phyloP scores from a whole-genome alignment of 2,329 filamentous ascomycete genomes.

The Dryadomyces quercus-mongolicae region DNA sequence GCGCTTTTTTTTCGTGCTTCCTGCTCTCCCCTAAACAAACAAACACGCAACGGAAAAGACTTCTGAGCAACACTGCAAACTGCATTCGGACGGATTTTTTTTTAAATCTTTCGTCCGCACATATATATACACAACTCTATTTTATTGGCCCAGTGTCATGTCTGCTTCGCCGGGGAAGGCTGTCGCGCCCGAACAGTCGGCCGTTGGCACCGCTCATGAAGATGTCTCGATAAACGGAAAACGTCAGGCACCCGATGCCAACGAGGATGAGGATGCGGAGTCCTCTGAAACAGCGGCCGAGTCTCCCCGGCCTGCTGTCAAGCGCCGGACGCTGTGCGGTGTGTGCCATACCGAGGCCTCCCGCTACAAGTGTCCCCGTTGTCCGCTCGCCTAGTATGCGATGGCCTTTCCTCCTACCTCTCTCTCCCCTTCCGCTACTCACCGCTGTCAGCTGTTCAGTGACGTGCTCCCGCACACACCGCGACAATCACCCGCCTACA shows the following conservation, averaged over 20 bases:
- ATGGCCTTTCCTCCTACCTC: not conserved
- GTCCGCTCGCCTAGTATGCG: slow-evolving; percentile 45
- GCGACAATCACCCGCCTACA: slow-evolving; percentile 18
- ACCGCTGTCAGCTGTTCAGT: slow-evolving; percentile 41
- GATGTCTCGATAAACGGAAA: not conserved
- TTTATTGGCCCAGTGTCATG: not conserved
- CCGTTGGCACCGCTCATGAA: not conserved
- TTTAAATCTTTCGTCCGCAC: no score
- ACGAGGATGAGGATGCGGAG: slow-evolving; percentile 1
- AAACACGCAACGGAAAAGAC: no score
- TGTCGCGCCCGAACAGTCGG: not conserved
- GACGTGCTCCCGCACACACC: slow-evolving; percentile 30
- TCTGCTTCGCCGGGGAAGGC: not conserved
- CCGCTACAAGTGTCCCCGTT: slow-evolving; percentile 54
- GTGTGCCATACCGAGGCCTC: slow-evolving; percentile 37
- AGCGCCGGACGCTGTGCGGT: slow-evolving; percentile 29
- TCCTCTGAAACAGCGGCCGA: not conserved
- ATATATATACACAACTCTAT: not conserved
- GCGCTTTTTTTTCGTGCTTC: not conserved
- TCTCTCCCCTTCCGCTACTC: not conserved
- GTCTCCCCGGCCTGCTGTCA: slow-evolving; percentile 5
- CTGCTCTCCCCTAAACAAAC: not conserved
- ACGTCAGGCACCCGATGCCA: not conserved
- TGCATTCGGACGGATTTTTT: not conserved
- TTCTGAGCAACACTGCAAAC: no score